Conservation (phyloP, 1,139 yeast species). For the Arxiozyma telluris region DNA sequence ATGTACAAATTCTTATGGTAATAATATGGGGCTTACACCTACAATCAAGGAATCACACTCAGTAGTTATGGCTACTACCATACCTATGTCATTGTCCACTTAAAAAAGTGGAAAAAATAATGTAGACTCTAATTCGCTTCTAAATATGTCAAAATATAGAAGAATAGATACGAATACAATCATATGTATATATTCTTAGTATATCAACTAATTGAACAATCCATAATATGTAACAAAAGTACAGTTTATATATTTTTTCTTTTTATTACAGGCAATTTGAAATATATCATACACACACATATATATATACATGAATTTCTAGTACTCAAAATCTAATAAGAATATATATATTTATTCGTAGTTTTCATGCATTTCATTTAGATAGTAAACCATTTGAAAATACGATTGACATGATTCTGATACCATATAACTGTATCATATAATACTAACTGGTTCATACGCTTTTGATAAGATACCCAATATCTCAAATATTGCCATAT, state of each 20-base stretch:
- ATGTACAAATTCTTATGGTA: neutral
- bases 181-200: neutral
- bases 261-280: too few species aligned
- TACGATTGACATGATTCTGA: conserved; percentile 14
- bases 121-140: neutral
- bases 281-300: neutral
- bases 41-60: neutral
- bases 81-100: neutral
- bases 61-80: neutral
- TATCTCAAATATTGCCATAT: conserved; percentile 33
- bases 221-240: neutral
- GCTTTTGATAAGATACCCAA: conserved; percentile 46
- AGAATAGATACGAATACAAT: too few species aligned
- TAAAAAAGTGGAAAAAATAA: neutral
- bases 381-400: neutral
- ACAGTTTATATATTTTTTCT: too few species aligned
- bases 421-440: conserved; percentile 43
- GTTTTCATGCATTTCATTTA: neutral
- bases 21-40: neutral
- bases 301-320: neutral
- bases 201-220: too few species aligned
- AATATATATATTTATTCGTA: neutral
- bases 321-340: neutral
- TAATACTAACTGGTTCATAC: conserved; percentile 45
- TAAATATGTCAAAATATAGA: too few species aligned